phyloP scores from a whole-genome alignment of 1,139 yeast genomes.

The Spathaspora sp. region DNA sequence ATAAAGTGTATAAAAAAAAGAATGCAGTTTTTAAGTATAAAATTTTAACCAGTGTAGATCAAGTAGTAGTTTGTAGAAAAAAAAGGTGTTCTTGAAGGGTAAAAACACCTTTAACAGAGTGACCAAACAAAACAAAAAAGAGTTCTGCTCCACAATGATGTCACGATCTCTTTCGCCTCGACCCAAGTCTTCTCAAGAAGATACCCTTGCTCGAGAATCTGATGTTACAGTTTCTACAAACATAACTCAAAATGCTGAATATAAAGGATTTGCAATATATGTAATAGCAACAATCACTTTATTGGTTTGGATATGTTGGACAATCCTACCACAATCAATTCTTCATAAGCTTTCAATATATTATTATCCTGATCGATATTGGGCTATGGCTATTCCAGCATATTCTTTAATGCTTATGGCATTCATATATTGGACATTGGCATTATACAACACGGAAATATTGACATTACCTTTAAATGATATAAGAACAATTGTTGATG shows the following conservation, averaged over 20 bases:
- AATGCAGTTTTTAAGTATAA: not conserved
- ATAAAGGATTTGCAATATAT: constrained; percentile 78
- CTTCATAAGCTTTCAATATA: constrained; percentile 56
- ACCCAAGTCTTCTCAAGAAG: constrained; percentile 22
- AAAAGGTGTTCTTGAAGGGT: no score
- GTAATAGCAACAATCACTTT: constrained; percentile 56
- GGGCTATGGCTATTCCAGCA: constrained; percentile 79
- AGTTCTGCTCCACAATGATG: not conserved
- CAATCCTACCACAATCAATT: constrained; percentile 57
- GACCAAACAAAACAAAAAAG: not conserved
- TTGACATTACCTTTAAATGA: constrained; percentile 61
- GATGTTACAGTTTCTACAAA: constrained; percentile 69
- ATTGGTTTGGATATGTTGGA: constrained; percentile 64
- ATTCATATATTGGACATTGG: constrained; percentile 68
- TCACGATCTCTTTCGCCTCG: constrained; percentile 12
- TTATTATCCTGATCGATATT: constrained; percentile 84
- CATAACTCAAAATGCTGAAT: constrained; percentile 70
- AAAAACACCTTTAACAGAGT: not conserved
- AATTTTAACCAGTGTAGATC: not conserved
- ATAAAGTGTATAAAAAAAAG: constrained; percentile 20
- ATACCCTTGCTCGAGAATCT: constrained; percentile 68
- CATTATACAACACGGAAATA: constrained; percentile 71
- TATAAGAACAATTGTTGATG: constrained; percentile 66
- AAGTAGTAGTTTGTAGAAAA: not conserved
- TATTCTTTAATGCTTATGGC: constrained; percentile 68